These are phyloP conservation scores for Centaurea solstitialis DNA, from an alignment of 129 eudicot species.

Conservation along the genomic window DNA sequence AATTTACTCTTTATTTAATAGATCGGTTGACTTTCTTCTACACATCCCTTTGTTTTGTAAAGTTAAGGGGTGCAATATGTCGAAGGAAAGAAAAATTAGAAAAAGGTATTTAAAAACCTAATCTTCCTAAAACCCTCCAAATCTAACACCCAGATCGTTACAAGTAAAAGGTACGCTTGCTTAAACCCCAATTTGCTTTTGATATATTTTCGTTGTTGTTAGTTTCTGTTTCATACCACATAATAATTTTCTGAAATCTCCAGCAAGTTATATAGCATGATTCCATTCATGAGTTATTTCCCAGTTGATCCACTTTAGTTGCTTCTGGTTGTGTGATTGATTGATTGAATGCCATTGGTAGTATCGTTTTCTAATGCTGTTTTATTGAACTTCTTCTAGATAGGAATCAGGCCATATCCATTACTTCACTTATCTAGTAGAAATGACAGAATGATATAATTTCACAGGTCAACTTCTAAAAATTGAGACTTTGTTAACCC, in stretches of 20 bases:
- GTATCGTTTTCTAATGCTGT: background rate
- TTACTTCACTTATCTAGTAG: background rate
- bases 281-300: background rate
- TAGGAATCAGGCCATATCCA: background rate
- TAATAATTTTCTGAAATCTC: background rate
- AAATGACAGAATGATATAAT: background rate
- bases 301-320: conserved; percentile 11
- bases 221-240: background rate
- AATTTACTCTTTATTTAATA: too few relatives aligned
- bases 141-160: background rate
- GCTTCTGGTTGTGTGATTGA: conserved; percentile 11
- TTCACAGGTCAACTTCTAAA: background rate
- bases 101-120: background rate
- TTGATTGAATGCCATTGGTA: background rate
- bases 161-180: conserved; percentile 23
- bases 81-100: background rate
- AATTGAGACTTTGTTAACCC: background rate
- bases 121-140: conserved; percentile 23
- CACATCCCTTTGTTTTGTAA: too few relatives aligned
- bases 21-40: too few relatives aligned
- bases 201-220: background rate
- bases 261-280: background rate
- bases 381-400: background rate
- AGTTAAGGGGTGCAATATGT: conserved; percentile 2
- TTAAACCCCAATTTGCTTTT: background rate